Conservation (phyloP, 352 stramenopile species). For the Globisporangium nagaii region DNA sequence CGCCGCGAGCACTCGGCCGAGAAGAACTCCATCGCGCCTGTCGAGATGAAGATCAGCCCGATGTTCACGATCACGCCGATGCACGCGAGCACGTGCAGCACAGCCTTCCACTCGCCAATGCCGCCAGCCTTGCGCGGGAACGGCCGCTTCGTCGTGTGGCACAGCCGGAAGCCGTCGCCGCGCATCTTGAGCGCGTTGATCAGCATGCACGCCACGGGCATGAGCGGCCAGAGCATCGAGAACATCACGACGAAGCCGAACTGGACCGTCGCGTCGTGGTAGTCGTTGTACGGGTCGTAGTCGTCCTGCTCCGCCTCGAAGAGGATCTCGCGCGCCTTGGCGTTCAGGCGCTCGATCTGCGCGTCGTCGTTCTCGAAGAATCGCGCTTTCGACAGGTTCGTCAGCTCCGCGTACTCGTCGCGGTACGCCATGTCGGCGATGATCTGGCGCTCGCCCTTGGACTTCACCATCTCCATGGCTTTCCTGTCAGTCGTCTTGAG, state of each 20-base stretch:
- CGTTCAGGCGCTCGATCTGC: slow-evolving; percentile 63
- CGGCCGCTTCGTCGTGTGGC: slow-evolving; percentile 62
- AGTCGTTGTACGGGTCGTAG: slow-evolving; percentile 81
- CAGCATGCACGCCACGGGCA: slow-evolving; percentile 70
- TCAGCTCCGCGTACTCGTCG: slow-evolving; percentile 30
- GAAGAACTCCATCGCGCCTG: slow-evolving; percentile 71
- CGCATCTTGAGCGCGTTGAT: slow-evolving; percentile 80
- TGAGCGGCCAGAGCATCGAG: slow-evolving; percentile 78
- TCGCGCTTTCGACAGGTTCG: slow-evolving; percentile 60
- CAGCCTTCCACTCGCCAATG: slow-evolving; percentile 69
- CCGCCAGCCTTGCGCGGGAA: slow-evolving; percentile 66
- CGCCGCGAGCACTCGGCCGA: slow-evolving; percentile 40
- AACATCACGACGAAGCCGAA: slow-evolving; percentile 88
- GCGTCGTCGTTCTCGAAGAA: slow-evolving; percentile 62
- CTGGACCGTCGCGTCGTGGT: slow-evolving; percentile 75
- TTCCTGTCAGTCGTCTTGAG: slow-evolving; percentile 48
- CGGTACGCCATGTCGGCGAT: slow-evolving; percentile 59
- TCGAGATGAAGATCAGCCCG: slow-evolving; percentile 74
- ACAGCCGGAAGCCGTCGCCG: slow-evolving; percentile 69
- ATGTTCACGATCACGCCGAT: slow-evolving; percentile 75
- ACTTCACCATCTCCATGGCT: slow-evolving; percentile 62
- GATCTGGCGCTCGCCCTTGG: slow-evolving; percentile 51
- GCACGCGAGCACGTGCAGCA: slow-evolving; percentile 63
- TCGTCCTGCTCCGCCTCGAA: slow-evolving; percentile 73
- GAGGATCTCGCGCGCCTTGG: slow-evolving; percentile 60